These are phyloP conservation scores for Aureobasidium pullulans DNA, from an alignment of 2,329 filamentous ascomycete genomes.

Conservation along the genomic window DNA sequence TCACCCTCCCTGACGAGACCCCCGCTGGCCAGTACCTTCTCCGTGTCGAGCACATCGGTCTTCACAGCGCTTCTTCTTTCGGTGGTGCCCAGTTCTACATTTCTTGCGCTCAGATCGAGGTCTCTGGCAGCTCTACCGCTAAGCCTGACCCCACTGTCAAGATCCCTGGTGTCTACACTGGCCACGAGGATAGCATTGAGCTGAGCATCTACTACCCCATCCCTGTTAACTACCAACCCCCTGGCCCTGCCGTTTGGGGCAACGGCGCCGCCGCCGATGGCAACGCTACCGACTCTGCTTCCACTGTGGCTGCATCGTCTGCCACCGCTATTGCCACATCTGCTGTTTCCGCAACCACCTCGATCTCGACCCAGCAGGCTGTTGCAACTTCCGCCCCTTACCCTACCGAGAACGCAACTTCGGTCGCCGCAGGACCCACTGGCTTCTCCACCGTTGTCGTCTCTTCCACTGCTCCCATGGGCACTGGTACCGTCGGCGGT, in stretches of 20 bases:
- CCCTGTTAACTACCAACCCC: conserved; percentile 33
- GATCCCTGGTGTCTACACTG: conserved; percentile 18
- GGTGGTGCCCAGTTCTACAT: conserved; percentile 37
- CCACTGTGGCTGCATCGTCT: conserved; percentile 14
- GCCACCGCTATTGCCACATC: conserved; percentile 11
- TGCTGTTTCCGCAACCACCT: conserved; percentile 17
- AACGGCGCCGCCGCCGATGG: not conserved
- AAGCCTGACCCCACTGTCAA: conserved; percentile 9
- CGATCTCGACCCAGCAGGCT: conserved; percentile 5
- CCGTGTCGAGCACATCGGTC: conserved; percentile 47
- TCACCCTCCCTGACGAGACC: conserved; percentile 43
- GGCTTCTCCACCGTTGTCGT: not conserved
- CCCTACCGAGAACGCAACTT: not conserved
- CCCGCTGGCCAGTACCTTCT: conserved; percentile 50
- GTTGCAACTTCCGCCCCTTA: not conserved
- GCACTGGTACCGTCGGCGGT: not conserved
- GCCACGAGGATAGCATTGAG: conserved; percentile 17
- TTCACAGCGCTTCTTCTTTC: conserved; percentile 45
- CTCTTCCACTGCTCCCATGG: not conserved
- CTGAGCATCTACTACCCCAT: conserved; percentile 19
- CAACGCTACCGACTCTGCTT: conserved; percentile 16
- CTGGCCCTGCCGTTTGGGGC: conserved; percentile 35
- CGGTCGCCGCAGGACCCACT: not conserved
- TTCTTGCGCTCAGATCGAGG: conserved; percentile 25
- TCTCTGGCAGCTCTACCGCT: conserved; percentile 14